Conservation (phyloP, 176 grass and related monocot species). For the Themeda triandra region DNA sequence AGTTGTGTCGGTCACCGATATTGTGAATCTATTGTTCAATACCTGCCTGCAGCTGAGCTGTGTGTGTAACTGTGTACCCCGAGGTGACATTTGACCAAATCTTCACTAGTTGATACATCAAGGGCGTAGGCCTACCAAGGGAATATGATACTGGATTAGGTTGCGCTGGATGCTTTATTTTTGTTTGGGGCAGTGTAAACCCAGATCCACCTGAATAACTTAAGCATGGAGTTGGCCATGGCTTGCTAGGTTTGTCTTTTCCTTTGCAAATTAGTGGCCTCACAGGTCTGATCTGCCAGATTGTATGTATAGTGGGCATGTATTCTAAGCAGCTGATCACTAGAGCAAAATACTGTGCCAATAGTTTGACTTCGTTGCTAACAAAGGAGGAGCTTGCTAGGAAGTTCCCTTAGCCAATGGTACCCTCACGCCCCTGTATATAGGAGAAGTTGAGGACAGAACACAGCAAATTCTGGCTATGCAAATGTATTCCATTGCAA, state of each 20-base stretch:
- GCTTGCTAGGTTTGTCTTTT: background rate
- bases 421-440: background rate
- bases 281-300: background rate
- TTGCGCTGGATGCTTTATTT: background rate
- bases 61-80: background rate
- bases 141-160: background rate
- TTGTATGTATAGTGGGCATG: background rate
- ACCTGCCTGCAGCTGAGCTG: background rate
- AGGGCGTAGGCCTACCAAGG: too few relatives aligned
- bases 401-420: background rate
- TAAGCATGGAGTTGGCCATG: background rate
- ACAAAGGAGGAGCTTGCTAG: background rate
- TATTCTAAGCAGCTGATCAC: background rate
- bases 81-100: background rate
- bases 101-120: background rate
- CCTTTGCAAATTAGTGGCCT: background rate
- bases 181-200: background rate
- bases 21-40: background rate
- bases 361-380: background rate
- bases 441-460: background rate
- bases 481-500: background rate
- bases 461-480: background rate
- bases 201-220: background rate
- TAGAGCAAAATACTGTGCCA: background rate
- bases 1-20: background rate